A percentile compares a stretch with the other conserved stretches of the same genome.
These are phyloP conservation scores for Colletotrichum chrysophilum DNA, from an alignment of 2,329 filamentous ascomycete genomes.

Conservation along the genomic window DNA sequence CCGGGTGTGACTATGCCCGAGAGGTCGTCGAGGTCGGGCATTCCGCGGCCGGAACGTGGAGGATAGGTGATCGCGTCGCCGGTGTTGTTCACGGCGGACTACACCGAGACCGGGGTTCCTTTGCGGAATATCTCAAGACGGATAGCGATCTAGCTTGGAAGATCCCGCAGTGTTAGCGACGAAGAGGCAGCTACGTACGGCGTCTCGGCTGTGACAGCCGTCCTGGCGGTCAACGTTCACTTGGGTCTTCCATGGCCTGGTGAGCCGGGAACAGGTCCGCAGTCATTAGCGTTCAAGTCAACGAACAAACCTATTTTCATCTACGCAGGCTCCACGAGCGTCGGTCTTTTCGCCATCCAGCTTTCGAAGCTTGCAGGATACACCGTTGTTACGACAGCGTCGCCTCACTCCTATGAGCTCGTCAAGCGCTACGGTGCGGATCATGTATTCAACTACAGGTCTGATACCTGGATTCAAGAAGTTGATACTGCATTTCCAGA, in stretches of 20 bases:
- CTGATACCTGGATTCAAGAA: not conserved
- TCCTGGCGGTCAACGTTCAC: conserved; percentile 27
- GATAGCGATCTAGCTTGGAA: conserved; percentile 28
- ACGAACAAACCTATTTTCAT: conserved; percentile 23
- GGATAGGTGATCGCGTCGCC: conserved; percentile 31
- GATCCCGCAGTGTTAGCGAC: conserved; percentile 26
- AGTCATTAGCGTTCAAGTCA: not conserved
- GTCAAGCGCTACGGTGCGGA: conserved; percentile 49
- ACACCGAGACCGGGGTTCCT: conserved; percentile 29
- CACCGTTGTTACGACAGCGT: conserved; percentile 6
- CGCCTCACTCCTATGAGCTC: conserved; percentile 39
- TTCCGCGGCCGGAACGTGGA: not conserved
- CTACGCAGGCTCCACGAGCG: conserved; percentile 29
- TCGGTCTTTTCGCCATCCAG: conserved; percentile 13
- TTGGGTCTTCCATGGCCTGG: conserved; percentile 26
- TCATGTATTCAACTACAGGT: conserved; percentile 50
- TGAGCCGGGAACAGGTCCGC: not conserved
- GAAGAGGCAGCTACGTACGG: conserved; percentile 33
- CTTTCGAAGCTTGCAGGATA: not conserved
- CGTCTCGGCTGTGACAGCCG: conserved; percentile 29
- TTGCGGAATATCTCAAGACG: conserved; percentile 29
- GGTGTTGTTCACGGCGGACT: conserved; percentile 28
- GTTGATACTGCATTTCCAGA: conserved; percentile 21
- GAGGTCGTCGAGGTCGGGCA: conserved; percentile 34
- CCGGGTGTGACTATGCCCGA: conserved; percentile 36